Percentiles rank a stretch among this genome's conserved stretches.
Evolutionary conservation across 2,329 filamentous ascomycete genomes (phyloP).

Genomic region (Sphaceloma murrayae): DNA sequence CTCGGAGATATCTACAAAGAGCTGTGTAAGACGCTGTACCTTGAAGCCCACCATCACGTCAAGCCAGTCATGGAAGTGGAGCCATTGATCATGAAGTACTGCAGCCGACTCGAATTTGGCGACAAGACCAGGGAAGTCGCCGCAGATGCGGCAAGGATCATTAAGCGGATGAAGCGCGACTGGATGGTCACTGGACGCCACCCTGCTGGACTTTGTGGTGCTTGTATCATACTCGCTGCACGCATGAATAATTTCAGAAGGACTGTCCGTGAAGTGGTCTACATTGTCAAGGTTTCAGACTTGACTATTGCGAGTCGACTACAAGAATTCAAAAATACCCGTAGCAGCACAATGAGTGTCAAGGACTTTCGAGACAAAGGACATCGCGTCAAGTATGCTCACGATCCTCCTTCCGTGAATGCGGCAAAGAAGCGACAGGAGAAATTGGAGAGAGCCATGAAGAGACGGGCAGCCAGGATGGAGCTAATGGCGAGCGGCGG

Average conservation of each 20-base stretch:
- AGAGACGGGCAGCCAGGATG: conserved; percentile 21
- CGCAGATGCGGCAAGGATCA: conserved; percentile 75
- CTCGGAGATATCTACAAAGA: conserved; percentile 84
- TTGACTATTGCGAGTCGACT: conserved; percentile 85
- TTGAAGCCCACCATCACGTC: conserved; percentile 36
- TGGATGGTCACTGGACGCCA: conserved; percentile 95
- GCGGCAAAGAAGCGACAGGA: conserved; percentile 46
- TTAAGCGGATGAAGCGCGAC: conserved; percentile 88
- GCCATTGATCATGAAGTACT: conserved; percentile 84
- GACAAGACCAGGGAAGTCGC: conserved; percentile 73
- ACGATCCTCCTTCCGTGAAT: conserved; percentile 78
- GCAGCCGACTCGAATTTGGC: conserved; percentile 83
- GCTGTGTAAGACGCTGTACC: conserved; percentile 56
- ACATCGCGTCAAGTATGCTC: conserved; percentile 56
- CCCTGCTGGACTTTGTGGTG: conserved; percentile 87
- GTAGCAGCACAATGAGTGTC: conserved; percentile 74
- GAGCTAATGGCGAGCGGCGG: conserved; percentile 18
- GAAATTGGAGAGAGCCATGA: conserved; percentile 25
- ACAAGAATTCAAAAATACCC: conserved; percentile 81
- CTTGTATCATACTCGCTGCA: conserved; percentile 86
- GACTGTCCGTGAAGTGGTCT: conserved; percentile 90
- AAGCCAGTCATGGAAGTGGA: conserved; percentile 67
- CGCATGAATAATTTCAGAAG: conserved; percentile 97
- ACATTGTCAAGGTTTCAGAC: conserved; percentile 93
- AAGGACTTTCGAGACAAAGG: conserved; percentile 70